Evolutionary conservation across 1,139 yeast species (phyloP).

Genomic region (Taphrina flavorubra): DNA sequence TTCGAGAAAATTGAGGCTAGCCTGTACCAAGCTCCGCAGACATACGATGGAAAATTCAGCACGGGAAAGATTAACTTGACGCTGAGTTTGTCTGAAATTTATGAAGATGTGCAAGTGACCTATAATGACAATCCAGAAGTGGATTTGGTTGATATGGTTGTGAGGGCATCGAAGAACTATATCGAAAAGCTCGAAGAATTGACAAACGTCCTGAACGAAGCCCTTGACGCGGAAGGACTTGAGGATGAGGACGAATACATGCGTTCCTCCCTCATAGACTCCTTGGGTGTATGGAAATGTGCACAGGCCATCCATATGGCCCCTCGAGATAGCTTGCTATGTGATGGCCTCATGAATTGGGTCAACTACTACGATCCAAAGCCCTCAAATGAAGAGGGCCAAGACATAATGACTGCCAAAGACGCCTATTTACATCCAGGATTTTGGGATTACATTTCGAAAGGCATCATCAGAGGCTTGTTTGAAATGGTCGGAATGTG

Average conservation of each 20-base stretch:
- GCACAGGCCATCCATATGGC: slow-evolving; percentile 42
- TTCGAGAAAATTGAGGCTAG: slow-evolving; percentile 49
- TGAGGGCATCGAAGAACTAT: slow-evolving; percentile 13
- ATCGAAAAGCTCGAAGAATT: background rate
- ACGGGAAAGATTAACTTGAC: slow-evolving; percentile 48
- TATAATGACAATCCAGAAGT: slow-evolving; percentile 2
- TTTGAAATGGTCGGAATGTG: slow-evolving; percentile 58
- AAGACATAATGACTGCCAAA: slow-evolving; percentile 45
- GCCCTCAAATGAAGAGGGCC: slow-evolving; percentile 47
- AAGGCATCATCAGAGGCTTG: slow-evolving; percentile 67
- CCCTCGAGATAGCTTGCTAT: slow-evolving; percentile 1
- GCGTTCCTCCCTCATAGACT: slow-evolving; percentile 22
- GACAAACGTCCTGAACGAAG: slow-evolving; percentile 17
- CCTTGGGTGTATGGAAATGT: slow-evolving; percentile 25
- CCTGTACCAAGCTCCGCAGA: slow-evolving; percentile 52
- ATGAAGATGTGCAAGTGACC: slow-evolving; percentile 1
- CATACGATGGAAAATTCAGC: slow-evolving; percentile 53
- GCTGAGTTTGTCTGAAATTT: slow-evolving; percentile 10
- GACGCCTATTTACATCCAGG: slow-evolving; percentile 55
- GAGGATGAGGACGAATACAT: slow-evolving; percentile 27
- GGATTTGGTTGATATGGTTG: slow-evolving; percentile 20
- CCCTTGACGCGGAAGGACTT: slow-evolving; percentile 25
- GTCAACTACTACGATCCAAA: slow-evolving; percentile 46
- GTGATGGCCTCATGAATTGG: slow-evolving; percentile 45
- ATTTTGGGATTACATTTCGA: slow-evolving; percentile 71